A percentile compares a stretch with the other conserved stretches of the same genome.
phyloP scores from a whole-genome alignment of 2,329 filamentous ascomycete genomes.

The Fusarium anthophilum region DNA sequence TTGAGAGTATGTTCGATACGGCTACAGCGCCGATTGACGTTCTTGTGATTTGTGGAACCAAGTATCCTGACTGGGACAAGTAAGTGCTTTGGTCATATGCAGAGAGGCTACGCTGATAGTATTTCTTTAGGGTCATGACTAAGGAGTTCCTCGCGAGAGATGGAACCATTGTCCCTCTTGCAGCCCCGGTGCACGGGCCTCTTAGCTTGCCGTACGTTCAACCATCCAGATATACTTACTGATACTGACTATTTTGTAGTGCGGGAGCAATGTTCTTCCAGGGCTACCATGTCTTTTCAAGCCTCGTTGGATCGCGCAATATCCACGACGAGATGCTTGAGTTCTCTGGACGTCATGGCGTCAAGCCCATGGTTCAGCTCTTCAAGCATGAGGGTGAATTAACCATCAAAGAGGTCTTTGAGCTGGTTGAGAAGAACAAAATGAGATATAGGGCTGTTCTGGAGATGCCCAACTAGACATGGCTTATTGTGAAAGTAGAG shows the following conservation, averaged over 20 bases:
- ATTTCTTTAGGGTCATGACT: not conserved
- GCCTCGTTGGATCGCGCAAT: not conserved
- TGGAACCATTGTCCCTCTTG: not conserved
- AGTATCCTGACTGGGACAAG: conserved; percentile 38
- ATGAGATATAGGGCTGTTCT: conserved; percentile 13
- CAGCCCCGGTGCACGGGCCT: not conserved
- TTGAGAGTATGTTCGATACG: not conserved
- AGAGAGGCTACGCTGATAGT: accelerated
- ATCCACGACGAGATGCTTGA: conserved; percentile 10
- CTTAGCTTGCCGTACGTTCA: not conserved
- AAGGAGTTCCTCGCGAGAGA: conserved; percentile 9
- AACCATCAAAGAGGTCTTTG: not conserved
- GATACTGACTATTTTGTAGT: not conserved
- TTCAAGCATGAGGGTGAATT: conserved; percentile 3
- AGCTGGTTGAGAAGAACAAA: not conserved
- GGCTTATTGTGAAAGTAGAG: accelerated
- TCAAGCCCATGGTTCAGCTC: conserved; percentile 1
- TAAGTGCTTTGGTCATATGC: accelerated
- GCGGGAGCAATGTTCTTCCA: conserved; percentile 14
- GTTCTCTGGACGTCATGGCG: not conserved
- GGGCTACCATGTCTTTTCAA: conserved; percentile 1
- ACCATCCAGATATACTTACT: accelerated
- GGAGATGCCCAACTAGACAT: not conserved
- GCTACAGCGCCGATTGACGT: not conserved
- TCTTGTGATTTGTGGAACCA: conserved; percentile 9